A percentile compares a stretch with the other conserved stretches of the same genome.
Conservation (phyloP, 75 land plant species). For the Azolla pinnata region DNA sequence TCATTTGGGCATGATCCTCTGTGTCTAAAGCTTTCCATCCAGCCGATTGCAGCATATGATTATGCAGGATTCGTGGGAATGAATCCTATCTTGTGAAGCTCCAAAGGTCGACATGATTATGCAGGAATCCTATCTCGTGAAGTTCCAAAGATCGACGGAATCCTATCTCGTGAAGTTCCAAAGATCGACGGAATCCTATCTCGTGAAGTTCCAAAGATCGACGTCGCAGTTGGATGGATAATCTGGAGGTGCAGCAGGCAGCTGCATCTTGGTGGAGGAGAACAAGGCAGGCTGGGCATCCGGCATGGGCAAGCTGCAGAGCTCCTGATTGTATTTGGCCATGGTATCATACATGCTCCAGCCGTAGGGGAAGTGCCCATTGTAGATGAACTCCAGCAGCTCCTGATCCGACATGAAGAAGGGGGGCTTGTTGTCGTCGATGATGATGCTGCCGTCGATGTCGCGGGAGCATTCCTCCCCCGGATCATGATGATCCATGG, state of each 20-base stretch:
- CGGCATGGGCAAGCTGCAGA: background rate
- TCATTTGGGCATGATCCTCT: background rate
- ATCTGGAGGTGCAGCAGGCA: background rate
- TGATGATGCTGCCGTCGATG: too few species aligned
- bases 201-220: background rate
- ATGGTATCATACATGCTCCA: constrained; percentile 6
- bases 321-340: background rate
- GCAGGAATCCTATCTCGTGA: background rate
- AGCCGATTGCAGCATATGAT: background rate
- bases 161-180: background rate
- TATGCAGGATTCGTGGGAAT: background rate
- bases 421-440: too few species aligned
- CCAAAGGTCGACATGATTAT: too few species aligned
- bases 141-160: background rate
- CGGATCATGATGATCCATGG: background rate
- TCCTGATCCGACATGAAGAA: constrained; percentile 4
- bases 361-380: background rate
- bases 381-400: constrained; percentile 3
- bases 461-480: too few species aligned
- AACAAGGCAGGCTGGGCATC: background rate
- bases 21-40: background rate
- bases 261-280: background rate
- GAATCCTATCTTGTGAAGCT: background rate
- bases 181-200: background rate
- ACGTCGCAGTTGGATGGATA: constrained; percentile 2